These are phyloP conservation scores for Lactifluus echinatus DNA, from an alignment of 768 basidiomycete species.

Conservation along the genomic window DNA sequence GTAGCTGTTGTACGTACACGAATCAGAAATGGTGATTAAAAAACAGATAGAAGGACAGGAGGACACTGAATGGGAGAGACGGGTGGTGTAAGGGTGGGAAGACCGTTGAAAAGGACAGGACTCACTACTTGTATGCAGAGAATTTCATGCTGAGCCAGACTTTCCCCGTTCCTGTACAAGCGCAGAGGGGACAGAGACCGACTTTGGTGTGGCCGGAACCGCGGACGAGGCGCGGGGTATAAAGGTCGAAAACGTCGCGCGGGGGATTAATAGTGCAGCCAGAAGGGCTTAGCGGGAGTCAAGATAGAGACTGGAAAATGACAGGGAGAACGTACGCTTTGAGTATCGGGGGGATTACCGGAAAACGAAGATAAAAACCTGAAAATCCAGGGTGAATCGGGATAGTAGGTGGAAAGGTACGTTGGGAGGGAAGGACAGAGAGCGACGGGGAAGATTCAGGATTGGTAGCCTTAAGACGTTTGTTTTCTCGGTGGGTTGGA, in stretches of 20 bases:
- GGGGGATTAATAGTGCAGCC: slow-evolving; percentile 52
- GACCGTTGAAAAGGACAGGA: slow-evolving; percentile 4
- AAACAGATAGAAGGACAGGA: neutral
- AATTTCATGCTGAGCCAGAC: slow-evolving; percentile 75
- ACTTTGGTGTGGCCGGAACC: slow-evolving; percentile 61
- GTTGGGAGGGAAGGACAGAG: slow-evolving; percentile 27
- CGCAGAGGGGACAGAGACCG: slow-evolving; percentile 71
- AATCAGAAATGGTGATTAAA: neutral
- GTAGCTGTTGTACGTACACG: slow-evolving; percentile 38
- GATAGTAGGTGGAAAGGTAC: slow-evolving; percentile 45
- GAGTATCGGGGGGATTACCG: slow-evolving; percentile 36
- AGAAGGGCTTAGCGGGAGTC: slow-evolving; percentile 17
- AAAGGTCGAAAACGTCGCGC: slow-evolving; percentile 54
- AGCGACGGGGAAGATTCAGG: neutral
- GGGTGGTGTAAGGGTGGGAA: neutral
- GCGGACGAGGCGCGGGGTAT: slow-evolving; percentile 70
- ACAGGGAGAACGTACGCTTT: neutral
- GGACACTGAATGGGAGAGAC: slow-evolving; percentile 1
- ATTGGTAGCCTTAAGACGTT: neutral
- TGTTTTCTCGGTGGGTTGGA: neutral
- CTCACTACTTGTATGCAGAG: slow-evolving; percentile 74
- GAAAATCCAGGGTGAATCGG: slow-evolving; percentile 42
- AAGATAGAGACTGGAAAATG: neutral
- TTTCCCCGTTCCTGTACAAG: slow-evolving; percentile 58
- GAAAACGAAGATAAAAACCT: slow-evolving; percentile 64